phyloP scores from a whole-genome alignment of 345 rosid species.

The thale cress (Arabidopsis thaliana) region DNA sequence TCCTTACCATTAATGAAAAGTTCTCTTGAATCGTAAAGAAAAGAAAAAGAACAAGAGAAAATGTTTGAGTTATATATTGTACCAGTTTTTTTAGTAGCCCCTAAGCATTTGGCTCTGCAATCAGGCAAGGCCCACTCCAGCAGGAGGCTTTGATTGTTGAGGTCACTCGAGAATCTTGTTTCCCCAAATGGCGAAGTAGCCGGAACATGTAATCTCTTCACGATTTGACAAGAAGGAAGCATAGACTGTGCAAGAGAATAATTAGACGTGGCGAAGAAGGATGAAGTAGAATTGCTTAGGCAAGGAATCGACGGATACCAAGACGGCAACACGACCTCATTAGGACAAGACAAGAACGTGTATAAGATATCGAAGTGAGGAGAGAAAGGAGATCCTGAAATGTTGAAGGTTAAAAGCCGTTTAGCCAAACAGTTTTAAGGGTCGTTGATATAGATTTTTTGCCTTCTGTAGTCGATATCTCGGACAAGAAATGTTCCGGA shows the following conservation, averaged over 20 bases:
- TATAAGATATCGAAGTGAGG: constrained; percentile 38
- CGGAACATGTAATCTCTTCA: constrained; percentile 50
- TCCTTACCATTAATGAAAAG: no score
- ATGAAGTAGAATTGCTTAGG: constrained; percentile 61
- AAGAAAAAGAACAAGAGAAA: no score
- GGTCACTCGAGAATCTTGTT: constrained; percentile 40
- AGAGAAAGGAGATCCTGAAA: constrained; percentile 65
- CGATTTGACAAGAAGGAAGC: constrained; percentile 48
- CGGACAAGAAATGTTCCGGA: constrained; percentile 65
- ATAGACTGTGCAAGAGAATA: constrained; percentile 37
- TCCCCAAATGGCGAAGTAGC: constrained; percentile 42
- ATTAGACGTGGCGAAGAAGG: constrained; percentile 62
- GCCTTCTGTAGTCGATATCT: constrained; percentile 53
- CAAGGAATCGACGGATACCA: constrained; percentile 50
- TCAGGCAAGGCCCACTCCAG: constrained; percentile 61
- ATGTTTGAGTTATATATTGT: not conserved
- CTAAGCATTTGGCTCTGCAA: constrained; percentile 59
- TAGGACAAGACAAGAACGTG: constrained; percentile 72
- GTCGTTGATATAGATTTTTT: constrained; percentile 62
- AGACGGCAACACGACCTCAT: constrained; percentile 40
- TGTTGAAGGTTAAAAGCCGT: constrained; percentile 56
- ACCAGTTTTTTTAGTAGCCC: constrained; percentile 45
- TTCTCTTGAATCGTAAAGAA: no score
- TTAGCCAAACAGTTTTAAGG: constrained; percentile 60
- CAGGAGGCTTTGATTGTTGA: constrained; percentile 45